phyloP scores from a whole-genome alignment of 352 stramenopile species.

The Globisporangium okanoganense region DNA sequence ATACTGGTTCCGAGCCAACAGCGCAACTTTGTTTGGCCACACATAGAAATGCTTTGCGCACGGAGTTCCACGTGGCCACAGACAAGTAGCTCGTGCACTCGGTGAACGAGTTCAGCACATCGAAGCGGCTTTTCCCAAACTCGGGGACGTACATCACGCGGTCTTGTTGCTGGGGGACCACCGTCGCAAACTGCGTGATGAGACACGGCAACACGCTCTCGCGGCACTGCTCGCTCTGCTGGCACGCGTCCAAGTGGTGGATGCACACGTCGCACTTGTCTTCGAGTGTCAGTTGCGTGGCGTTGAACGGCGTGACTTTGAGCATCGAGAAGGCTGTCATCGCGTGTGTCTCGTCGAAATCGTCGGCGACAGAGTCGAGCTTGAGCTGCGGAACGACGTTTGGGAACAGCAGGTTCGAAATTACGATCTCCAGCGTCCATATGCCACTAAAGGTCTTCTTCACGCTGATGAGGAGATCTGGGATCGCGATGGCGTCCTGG shows the following conservation, averaged over 20 bases:
- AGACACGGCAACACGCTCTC: conserved; percentile 6
- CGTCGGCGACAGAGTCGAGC: background rate
- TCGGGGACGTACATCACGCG: background rate
- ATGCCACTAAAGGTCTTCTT: background rate
- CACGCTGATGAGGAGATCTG: background rate
- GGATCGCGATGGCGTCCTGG: background rate
- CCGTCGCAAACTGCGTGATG: background rate
- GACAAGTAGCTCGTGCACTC: conserved; percentile 1
- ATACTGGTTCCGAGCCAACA: background rate
- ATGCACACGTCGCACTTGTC: conserved; percentile 3
- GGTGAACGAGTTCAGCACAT: background rate
- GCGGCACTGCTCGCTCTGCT: conserved; percentile 7
- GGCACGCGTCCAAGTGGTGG: conserved; percentile 3
- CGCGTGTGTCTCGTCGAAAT: conserved; percentile 1
- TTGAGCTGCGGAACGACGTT: conserved; percentile 11
- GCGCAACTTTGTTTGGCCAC: background rate
- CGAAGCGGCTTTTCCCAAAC: background rate
- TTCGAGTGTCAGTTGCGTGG: background rate
- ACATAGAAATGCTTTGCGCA: conserved; percentile 10
- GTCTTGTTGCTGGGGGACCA: background rate
- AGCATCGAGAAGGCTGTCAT: background rate
- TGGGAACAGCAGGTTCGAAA: conserved; percentile 14
- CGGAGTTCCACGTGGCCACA: conserved; percentile 1
- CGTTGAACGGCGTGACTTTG: conserved; percentile 7
- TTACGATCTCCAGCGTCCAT: conserved; percentile 6